phyloP scores from a whole-genome alignment of 148 eudicot genomes.

The Rhododendron vialii region DNA sequence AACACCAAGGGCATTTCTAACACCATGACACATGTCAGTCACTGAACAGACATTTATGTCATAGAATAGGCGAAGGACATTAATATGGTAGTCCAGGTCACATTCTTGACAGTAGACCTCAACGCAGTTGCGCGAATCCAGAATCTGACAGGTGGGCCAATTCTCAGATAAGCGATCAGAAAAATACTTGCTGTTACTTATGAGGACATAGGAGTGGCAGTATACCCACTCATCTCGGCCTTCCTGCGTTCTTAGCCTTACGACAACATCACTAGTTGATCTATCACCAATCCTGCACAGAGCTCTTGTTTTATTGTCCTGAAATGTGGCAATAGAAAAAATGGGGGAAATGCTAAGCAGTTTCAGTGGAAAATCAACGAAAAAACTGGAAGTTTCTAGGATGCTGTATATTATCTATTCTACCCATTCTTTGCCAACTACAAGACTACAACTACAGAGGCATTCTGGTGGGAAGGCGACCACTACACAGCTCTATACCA shows the following conservation, averaged over 20 bases:
- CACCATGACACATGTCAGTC: slow-evolving; percentile 55
- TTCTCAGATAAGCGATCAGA: slow-evolving; percentile 86
- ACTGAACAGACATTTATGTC: slow-evolving; percentile 24
- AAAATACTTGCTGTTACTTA: slow-evolving; percentile 71
- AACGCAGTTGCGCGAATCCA: slow-evolving; percentile 88
- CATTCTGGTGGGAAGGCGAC: too few species aligned
- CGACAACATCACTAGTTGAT: slow-evolving; percentile 84
- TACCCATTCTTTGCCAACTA: too few species aligned
- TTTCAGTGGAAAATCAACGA: not conserved
- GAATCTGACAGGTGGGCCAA: slow-evolving; percentile 95
- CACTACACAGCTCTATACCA: too few species aligned
- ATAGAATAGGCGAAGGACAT: slow-evolving; percentile 66
- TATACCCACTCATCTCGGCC: slow-evolving; percentile 89
- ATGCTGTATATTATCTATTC: not conserved
- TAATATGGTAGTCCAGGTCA: slow-evolving; percentile 67
- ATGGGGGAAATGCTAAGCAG: not conserved
- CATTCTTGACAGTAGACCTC: slow-evolving; percentile 73
- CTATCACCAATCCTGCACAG: slow-evolving; percentile 64
- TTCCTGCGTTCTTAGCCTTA: slow-evolving; percentile 69
- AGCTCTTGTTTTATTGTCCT: slow-evolving; percentile 36
- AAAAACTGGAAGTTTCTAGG: not conserved
- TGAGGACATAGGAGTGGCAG: slow-evolving; percentile 76
- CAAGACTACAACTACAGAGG: too few species aligned
- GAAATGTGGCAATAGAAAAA: slow-evolving; percentile 8
- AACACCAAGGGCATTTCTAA: slow-evolving; percentile 70